Percentiles rank a stretch among this genome's conserved stretches.
Evolutionary conservation across 2,329 filamentous ascomycete species (phyloP).

Genomic region (Microdochium bolleyi): DNA sequence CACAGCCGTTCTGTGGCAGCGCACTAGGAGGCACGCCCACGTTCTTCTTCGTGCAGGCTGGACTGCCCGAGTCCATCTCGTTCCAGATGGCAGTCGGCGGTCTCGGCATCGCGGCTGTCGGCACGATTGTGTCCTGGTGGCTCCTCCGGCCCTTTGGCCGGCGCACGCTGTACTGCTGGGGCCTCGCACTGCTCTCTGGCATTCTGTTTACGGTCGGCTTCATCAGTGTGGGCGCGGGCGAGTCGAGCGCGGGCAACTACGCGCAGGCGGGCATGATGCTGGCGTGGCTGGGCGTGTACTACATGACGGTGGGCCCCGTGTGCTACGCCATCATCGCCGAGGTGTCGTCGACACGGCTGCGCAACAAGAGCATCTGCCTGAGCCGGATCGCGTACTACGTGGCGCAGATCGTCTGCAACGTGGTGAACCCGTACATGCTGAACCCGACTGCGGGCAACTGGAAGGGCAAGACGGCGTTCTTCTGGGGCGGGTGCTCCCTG

Average conservation of each 20-base stretch:
- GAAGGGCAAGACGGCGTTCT: conserved; percentile 17
- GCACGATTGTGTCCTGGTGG: conserved; percentile 26
- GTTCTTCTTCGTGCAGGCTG: conserved; percentile 20
- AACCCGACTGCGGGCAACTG: conserved; percentile 18
- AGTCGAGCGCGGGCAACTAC: conserved; percentile 26
- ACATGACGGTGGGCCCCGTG: conserved; percentile 31
- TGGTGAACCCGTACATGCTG: conserved; percentile 20
- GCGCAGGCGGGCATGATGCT: conserved; percentile 27
- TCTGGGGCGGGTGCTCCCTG: conserved; percentile 5
- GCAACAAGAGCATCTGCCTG: conserved; percentile 30
- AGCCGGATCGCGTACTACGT: conserved; percentile 29
- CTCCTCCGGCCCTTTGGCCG: conserved; percentile 22
- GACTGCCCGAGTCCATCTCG: conserved; percentile 8
- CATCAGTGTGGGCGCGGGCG: conserved; percentile 26
- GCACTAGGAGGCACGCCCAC: conserved; percentile 17
- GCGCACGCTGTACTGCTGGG: conserved; percentile 22
- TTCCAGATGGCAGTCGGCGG: conserved; percentile 7
- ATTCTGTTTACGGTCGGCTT: conserved; percentile 26
- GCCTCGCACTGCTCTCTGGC: conserved; percentile 22
- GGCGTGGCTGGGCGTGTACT: conserved; percentile 29
- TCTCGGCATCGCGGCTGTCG: conserved; percentile 7
- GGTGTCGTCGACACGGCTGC: conserved; percentile 29
- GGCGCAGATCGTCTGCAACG: conserved; percentile 23
- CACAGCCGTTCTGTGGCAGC: conserved; percentile 11
- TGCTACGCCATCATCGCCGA: conserved; percentile 35